phyloP scores from a whole-genome alignment of 2,329 filamentous ascomycete species.

The Colletotrichum sidae region DNA sequence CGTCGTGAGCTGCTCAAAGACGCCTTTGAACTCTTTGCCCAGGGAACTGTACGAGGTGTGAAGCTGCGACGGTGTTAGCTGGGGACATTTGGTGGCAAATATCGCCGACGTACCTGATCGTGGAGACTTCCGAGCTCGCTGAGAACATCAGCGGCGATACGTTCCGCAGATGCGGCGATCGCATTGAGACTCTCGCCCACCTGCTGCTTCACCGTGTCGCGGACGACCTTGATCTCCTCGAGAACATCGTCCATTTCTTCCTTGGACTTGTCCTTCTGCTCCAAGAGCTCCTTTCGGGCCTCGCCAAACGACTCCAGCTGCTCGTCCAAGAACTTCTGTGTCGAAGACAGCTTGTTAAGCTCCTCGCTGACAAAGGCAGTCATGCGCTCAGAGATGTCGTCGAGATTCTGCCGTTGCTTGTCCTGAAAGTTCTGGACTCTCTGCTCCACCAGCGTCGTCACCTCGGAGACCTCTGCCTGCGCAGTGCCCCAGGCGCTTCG shows the following conservation, averaged over 20 bases:
- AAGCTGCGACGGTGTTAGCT: conserved; percentile 61
- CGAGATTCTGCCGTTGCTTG: conserved; percentile 79
- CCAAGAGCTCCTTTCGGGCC: conserved; percentile 75
- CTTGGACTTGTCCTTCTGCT: conserved; percentile 76
- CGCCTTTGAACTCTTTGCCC: conserved; percentile 85
- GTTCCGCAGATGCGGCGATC: conserved; percentile 85
- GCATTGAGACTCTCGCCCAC: conserved; percentile 88
- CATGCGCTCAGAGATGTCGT: conserved; percentile 77
- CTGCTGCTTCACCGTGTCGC: conserved; percentile 87
- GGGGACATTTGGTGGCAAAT: accelerated
- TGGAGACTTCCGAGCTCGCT: conserved; percentile 89
- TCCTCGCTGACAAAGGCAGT: conserved; percentile 81
- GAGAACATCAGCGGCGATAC: conserved; percentile 90
- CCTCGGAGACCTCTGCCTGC: conserved; percentile 78
- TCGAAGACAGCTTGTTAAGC: conserved; percentile 75
- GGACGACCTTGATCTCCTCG: conserved; percentile 90
- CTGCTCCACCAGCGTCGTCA: conserved; percentile 81
- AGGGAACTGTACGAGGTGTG: conserved; percentile 86
- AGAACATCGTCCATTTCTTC: conserved; percentile 92
- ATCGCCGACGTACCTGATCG: conserved; percentile 60
- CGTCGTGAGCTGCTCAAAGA: conserved; percentile 84
- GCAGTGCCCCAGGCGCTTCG: conserved; percentile 82
- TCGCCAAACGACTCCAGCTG: conserved; percentile 76
- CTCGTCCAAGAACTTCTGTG: conserved; percentile 76
- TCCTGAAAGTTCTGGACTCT: conserved; percentile 78